Percentiles rank a stretch among this genome's conserved stretches.
phyloP scores from a whole-genome alignment of 352 stramenopile species.

The Phytophthora pseudosyringae region DNA sequence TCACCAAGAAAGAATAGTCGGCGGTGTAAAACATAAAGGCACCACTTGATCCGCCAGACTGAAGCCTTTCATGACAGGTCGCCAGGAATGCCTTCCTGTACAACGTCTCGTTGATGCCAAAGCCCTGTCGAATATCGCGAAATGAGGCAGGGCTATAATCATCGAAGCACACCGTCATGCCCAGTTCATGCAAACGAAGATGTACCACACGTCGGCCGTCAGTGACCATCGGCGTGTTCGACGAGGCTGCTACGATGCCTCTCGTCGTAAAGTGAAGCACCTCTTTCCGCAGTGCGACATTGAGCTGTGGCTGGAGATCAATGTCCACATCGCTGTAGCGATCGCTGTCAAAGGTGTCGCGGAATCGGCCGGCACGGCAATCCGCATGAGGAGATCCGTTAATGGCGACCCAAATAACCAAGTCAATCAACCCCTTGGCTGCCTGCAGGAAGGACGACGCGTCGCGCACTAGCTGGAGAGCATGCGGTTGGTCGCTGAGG shows the following conservation, averaged over 20 bases:
- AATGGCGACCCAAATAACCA: conserved; percentile 86
- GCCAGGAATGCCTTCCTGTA: conserved; percentile 84
- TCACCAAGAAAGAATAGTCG: conserved; percentile 89
- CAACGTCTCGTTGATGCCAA: conserved; percentile 73
- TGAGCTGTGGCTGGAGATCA: conserved; percentile 85
- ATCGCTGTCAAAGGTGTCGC: conserved; percentile 51
- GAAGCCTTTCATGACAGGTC: conserved; percentile 85
- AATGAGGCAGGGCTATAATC: conserved; percentile 80
- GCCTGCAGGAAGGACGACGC: conserved; percentile 74
- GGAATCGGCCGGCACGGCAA: conserved; percentile 34
- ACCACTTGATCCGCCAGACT: conserved; percentile 84
- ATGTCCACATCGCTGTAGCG: conserved; percentile 80
- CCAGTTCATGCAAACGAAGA: conserved; percentile 80
- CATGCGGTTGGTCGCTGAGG: conserved; percentile 33
- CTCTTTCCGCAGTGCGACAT: conserved; percentile 86
- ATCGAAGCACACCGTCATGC: conserved; percentile 82
- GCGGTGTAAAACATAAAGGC: conserved; percentile 93
- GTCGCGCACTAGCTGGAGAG: conserved; percentile 57
- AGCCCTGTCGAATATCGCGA: conserved; percentile 79
- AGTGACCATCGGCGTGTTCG: conserved; percentile 62
- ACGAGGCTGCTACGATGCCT: conserved; percentile 80
- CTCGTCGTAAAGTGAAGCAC: conserved; percentile 90
- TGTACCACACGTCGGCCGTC: conserved; percentile 63
- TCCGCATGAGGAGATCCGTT: conserved; percentile 55
- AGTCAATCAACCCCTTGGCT: conserved; percentile 80